Conservation (phyloP, 441 rosid species). For the Gossypium schwendimanii region DNA sequence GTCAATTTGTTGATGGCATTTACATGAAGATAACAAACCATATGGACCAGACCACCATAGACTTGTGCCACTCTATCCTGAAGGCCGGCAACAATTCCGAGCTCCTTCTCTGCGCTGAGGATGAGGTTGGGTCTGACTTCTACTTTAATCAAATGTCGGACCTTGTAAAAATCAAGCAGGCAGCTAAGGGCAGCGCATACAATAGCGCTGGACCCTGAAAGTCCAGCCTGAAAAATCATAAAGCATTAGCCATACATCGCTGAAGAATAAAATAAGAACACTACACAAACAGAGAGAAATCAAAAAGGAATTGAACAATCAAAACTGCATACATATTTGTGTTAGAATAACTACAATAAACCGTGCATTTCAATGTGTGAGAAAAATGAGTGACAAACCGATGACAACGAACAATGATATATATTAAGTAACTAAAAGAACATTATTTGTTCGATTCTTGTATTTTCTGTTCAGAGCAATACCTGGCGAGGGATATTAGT, state of each 20-base stretch:
- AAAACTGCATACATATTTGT: not conserved
- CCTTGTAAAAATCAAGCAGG: conserved; percentile 77
- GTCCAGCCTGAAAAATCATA: conserved; percentile 66
- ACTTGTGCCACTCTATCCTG: conserved; percentile 95
- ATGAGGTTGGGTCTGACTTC: conserved; percentile 56
- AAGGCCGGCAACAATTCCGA: conserved; percentile 93
- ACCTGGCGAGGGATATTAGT: conserved; percentile 98
- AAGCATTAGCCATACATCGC: conserved; percentile 8
- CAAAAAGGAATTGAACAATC: not conserved
- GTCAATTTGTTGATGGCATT: not conserved
- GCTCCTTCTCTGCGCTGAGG: conserved; percentile 70
- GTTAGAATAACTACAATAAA: not conserved
- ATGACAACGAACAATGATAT: not conserved
- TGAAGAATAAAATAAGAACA: not conserved
- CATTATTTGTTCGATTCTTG: not conserved
- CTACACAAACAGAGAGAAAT: not conserved
- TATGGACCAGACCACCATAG: conserved; percentile 86
- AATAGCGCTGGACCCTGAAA: conserved; percentile 91
- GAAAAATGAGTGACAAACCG: not conserved
- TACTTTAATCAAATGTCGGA: conserved; percentile 66
- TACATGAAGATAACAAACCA: conserved; percentile 36
- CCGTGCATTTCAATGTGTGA: not conserved
- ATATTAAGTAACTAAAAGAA: not conserved
- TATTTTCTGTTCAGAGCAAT: not conserved
- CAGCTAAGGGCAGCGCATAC: conserved; percentile 82